A percentile compares a stretch with the other conserved stretches of the same genome.
These are phyloP conservation scores for Amoeboaphelidium protococcarum DNA, from an alignment of 371 early-diverging fungal genomes.

Conservation along the genomic window DNA sequence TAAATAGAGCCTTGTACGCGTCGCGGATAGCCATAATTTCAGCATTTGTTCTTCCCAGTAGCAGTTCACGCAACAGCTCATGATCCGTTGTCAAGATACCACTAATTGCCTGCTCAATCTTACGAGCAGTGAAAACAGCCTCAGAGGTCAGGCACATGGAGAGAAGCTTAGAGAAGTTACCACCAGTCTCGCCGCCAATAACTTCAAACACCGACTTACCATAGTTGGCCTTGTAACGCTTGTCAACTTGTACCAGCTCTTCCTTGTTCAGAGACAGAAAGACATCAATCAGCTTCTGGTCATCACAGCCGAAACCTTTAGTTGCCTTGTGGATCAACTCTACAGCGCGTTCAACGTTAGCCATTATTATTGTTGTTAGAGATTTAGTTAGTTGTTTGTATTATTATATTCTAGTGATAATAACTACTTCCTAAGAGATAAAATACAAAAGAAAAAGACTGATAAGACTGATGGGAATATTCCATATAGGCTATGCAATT, in stretches of 20 bases:
- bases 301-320: neutral
- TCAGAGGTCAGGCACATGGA: neutral
- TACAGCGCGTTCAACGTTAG: no score
- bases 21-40: constrained; percentile 9
- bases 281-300: neutral
- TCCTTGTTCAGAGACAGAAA: neutral
- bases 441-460: no score
- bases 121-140: constrained; percentile 5
- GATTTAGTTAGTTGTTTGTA: no score
- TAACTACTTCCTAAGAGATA: no score
- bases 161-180: constrained; percentile 7
- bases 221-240: constrained; percentile 3
- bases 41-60: constrained; percentile 10
- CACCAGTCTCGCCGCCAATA: constrained; percentile 4
- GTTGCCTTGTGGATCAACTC: neutral
- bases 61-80: constrained; percentile 5
- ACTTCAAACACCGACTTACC: constrained; percentile 5
- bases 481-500: no score
- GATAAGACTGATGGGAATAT: no score
- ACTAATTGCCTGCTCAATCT: constrained; percentile 7
- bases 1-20: constrained; percentile 6
- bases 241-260: constrained; percentile 3
- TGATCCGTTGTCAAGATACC: neutral
- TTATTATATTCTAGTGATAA: no score
- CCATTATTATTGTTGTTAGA: no score